Conservation (phyloP, 441 rosid genomes). For the Syzygium malaccense region DNA sequence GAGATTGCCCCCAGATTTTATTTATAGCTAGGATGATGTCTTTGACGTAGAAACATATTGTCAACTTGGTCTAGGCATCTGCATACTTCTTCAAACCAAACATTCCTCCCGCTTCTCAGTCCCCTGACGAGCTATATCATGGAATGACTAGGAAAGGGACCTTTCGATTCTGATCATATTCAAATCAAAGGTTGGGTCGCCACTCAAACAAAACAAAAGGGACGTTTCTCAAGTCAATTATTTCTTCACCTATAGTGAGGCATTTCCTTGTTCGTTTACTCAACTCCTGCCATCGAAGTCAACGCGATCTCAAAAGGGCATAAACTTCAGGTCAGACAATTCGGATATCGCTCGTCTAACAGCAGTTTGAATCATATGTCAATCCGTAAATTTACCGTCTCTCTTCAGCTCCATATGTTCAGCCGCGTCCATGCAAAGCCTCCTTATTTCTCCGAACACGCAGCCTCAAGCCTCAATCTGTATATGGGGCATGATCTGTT, state of each 20-base stretch:
- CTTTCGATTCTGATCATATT: background rate
- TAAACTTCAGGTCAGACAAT: background rate
- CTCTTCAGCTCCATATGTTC: background rate
- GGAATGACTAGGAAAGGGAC: background rate
- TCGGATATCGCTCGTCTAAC: background rate
- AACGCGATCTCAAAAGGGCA: background rate
- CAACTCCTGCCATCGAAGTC: background rate
- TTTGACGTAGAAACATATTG: background rate
- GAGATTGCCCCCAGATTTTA: background rate
- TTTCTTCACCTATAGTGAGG: background rate
- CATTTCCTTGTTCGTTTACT: background rate
- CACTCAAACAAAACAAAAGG: background rate
- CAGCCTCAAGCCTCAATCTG: background rate
- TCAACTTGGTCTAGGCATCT: background rate
- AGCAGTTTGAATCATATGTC: background rate
- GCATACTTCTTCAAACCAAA: background rate
- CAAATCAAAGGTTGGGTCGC: background rate
- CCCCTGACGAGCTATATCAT: background rate
- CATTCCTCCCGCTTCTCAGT: background rate
- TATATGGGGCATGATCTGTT: background rate
- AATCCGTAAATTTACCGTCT: background rate
- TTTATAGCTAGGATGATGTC: background rate
- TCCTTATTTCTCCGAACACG: too few relatives aligned
- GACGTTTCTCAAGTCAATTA: background rate
- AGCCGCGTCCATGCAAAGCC: background rate